Evolutionary conservation across 1,284 basidiomycete genomes (phyloP), one percentile per base, ranked within the genome.

Genomic region (Moniliella sp.): DNA sequence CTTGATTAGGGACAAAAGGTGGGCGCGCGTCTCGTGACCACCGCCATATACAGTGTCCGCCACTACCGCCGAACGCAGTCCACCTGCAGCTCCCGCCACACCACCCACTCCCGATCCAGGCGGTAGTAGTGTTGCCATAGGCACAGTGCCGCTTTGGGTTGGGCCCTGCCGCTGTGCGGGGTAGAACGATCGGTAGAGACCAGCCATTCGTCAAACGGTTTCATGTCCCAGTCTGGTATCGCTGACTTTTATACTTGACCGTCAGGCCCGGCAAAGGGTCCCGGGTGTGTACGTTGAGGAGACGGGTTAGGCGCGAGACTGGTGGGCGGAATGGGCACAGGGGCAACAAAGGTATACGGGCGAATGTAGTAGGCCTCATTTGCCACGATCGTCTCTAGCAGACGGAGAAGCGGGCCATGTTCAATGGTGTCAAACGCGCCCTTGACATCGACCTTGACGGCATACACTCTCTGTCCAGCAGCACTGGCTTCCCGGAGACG

Each of bases 401-500:
- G 81, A 19, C 70, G 65, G 10, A 97, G 62, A 29, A 97, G 63
- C 50, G 77, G 84, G 14, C 69, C 67, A 57, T 97, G 91, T 27
- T 84, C 75, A 42, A 97, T 94, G 0, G 79, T 83, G 61, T 99
- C 91, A 64, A 94, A 99, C 40, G 84, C 91, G 1, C 83, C 76
- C 39, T 78, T 75, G 10, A 97, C 81, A 53, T 99, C 91, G 17
- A 91, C 73, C 61, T 97, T 97, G 39, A 86, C 83, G n/a, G n/a
- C n/a, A n/a, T n/a, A n/a, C n/a, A n/a, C n/a, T n/a, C n/a, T n/a
- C n/a, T n/a, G n/a, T n/a, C n/a, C n/a, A n/a, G n/a, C n/a, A n/a
- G n/a, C n/a, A n/a, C n/a, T n/a, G n/a, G n/a, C n/a, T n/a, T n/a
- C n/a, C n/a, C n/a, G n/a, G n/a, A n/a, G n/a, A n/a, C n/a, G 21